These are phyloP conservation scores for Gliomastix tumulicola DNA, from an alignment of 2,329 filamentous ascomycete genomes.

Conservation along the genomic window DNA sequence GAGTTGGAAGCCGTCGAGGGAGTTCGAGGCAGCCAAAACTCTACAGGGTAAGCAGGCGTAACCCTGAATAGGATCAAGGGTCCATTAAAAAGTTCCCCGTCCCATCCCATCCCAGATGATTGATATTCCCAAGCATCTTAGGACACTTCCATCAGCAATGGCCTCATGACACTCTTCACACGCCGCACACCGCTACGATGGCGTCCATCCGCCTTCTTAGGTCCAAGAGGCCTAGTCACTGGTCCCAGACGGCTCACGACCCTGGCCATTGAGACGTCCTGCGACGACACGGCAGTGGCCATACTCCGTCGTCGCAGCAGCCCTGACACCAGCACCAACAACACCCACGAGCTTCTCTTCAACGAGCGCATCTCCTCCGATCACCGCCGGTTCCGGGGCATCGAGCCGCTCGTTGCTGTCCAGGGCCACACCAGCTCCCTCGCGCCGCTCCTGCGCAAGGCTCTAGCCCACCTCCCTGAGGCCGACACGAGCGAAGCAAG, in stretches of 20 bases:
- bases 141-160: too few species aligned
- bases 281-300: slow-evolving; percentile 90
- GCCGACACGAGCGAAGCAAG: slow-evolving; percentile 9
- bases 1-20: too few species aligned
- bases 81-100: too few species aligned
- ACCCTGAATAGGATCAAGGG: too few species aligned
- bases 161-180: too few species aligned
- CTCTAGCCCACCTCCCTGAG: slow-evolving; percentile 46
- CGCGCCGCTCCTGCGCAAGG: slow-evolving; percentile 58
- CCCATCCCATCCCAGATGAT: too few species aligned
- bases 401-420: slow-evolving; percentile 72
- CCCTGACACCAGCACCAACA: slow-evolving; percentile 4
- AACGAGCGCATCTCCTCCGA: slow-evolving; percentile 78
- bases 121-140: too few species aligned
- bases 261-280: slow-evolving; percentile 76
- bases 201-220: too few species aligned
- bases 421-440: slow-evolving; percentile 69
- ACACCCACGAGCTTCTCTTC: slow-evolving; percentile 61
- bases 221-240: too few species aligned
- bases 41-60: too few species aligned
- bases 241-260: slow-evolving; percentile 32
- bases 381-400: slow-evolving; percentile 66
- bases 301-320: slow-evolving; percentile 54
- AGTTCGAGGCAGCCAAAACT: too few species aligned
- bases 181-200: too few species aligned